phyloP scores from a whole-genome alignment of 106 monocot genomes.

The Ottelia alismoides region DNA sequence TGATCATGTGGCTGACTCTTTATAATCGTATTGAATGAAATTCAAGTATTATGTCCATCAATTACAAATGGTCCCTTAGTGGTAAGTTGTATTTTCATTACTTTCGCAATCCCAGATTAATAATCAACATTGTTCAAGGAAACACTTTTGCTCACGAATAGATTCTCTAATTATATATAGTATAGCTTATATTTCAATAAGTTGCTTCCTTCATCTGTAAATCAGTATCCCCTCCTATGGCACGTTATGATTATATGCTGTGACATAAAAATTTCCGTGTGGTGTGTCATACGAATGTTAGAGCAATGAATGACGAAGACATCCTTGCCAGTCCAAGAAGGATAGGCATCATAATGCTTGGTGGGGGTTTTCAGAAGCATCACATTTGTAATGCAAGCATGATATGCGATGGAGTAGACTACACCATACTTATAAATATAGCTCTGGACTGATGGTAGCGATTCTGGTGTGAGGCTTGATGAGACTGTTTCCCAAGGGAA shows the following conservation, averaged over 20 bases:
- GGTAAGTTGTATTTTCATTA: constrained; percentile 89
- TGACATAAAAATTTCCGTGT: background rate
- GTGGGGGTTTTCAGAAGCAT: constrained; percentile 87
- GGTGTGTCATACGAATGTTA: constrained; percentile 46
- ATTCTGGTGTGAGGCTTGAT: constrained; percentile 90
- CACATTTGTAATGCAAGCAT: constrained; percentile 90
- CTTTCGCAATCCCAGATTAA: constrained; percentile 55
- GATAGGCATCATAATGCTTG: constrained; percentile 85
- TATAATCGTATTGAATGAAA: constrained; percentile 35
- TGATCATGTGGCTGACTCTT: constrained; percentile 1
- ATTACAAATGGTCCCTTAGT: constrained; percentile 82
- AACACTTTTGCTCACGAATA: no score
- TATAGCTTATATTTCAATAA: background rate
- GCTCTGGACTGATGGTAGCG: constrained; percentile 97
- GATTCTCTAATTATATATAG: background rate
- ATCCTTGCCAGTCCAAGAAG: constrained; percentile 61
- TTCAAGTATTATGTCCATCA: constrained; percentile 73
- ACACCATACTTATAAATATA: constrained; percentile 87
- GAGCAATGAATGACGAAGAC: constrained; percentile 78
- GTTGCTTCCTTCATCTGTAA: no score
- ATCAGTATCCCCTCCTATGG: background rate
- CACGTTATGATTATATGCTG: background rate
- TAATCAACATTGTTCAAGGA: constrained; percentile 90
- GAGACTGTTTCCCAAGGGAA: constrained; percentile 97
- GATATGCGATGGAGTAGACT: constrained; percentile 90